phyloP scores from a whole-genome alignment of 2,329 filamentous ascomycete species.

The Onygenales sp. region DNA sequence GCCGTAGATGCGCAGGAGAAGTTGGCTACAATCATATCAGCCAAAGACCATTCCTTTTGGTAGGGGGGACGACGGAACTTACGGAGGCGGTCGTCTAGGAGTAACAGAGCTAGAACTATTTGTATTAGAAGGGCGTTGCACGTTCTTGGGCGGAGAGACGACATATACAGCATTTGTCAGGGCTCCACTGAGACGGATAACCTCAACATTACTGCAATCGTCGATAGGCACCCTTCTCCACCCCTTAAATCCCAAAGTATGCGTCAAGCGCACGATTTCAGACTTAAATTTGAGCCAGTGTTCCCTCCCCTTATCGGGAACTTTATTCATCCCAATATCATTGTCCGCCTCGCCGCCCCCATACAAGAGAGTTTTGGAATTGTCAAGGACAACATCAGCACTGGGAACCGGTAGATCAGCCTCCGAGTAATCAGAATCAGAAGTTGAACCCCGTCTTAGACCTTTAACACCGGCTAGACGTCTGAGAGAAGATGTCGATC shows the following conservation, averaged over 20 bases:
- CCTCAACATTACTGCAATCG: slow-evolving; percentile 32
- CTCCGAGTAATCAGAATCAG: slow-evolving; percentile 78
- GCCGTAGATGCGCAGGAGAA: slow-evolving; percentile 86
- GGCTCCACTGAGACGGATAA: slow-evolving; percentile 61
- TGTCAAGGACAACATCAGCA: slow-evolving; percentile 79
- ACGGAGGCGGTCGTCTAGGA: slow-evolving; percentile 44
- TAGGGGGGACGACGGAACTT: slow-evolving; percentile 21
- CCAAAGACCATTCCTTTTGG: not conserved
- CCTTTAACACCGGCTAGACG: slow-evolving; percentile 24
- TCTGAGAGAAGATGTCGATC: slow-evolving; percentile 4
- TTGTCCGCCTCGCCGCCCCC: slow-evolving; percentile 45
- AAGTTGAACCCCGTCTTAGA: slow-evolving; percentile 47
- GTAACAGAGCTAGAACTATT: slow-evolving; percentile 28
- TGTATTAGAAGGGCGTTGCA: slow-evolving; percentile 37
- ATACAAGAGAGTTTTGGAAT: slow-evolving; percentile 79
- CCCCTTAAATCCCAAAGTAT: slow-evolving; percentile 81
- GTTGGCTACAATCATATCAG: slow-evolving; percentile 43
- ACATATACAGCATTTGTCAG: slow-evolving; percentile 96
- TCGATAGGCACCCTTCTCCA: slow-evolving; percentile 69
- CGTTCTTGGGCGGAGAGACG: slow-evolving; percentile 65
- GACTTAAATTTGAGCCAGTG: slow-evolving; percentile 83
- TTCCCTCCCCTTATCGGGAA: slow-evolving; percentile 58
- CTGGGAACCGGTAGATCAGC: slow-evolving; percentile 73
- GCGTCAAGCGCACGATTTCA: slow-evolving; percentile 79
- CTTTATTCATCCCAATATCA: slow-evolving; percentile 32